Evolutionary conservation across 805 yeast species (phyloP), one percentile per base, ranked within the genome.

Genomic region (Ogataea henricii): DNA sequence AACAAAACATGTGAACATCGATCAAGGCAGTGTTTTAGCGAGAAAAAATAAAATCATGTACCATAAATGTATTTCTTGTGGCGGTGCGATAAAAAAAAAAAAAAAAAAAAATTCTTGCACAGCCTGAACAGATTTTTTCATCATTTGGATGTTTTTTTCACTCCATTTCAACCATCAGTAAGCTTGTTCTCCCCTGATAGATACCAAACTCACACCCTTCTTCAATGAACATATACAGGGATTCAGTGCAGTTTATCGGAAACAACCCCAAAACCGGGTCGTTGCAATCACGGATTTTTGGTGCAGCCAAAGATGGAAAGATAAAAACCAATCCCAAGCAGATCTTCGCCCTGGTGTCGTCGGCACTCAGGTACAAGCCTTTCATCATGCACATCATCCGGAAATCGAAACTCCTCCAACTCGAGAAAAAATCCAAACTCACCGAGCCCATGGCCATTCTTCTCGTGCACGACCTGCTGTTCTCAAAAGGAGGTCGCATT

Each of bases 241-340:
- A 75, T 38, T 66, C 77, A 0, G 71, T 70, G 40, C 70, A 68
- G 60, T 75, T 75, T 48, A 44, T 75, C n/a, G 55, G 57, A 1
- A 47, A 54, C 1, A 64, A 69, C 32, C 69, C 71, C 6, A 74
- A 68, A 42, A 72, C 76, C 18, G 87, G 87, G 0, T 79, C 87
- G 0, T 58, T 82, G 40, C 81, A 78, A 52, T 68, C 72, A 4
- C 62, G 83, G 21, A 74, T 83, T 3, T 76, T 82, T 59, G 77
- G 73, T 36, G 72, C 77, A 2, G 65, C 81, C 6, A 77, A 70
- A 49, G 67, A 65, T 37, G 73, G 71, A 46, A 73, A 71, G 56
- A 63, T 84, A 47, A 72, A 77, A 58, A 71, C 83, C 0, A 81
- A 89, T 49, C 96, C 97, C 1, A 88, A 87, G 59, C 97, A 92